Percentiles rank a stretch among this genome's conserved stretches.
Conservation (phyloP, 2,329 filamentous ascomycete genomes). For the Fusarium sp. region DNA sequence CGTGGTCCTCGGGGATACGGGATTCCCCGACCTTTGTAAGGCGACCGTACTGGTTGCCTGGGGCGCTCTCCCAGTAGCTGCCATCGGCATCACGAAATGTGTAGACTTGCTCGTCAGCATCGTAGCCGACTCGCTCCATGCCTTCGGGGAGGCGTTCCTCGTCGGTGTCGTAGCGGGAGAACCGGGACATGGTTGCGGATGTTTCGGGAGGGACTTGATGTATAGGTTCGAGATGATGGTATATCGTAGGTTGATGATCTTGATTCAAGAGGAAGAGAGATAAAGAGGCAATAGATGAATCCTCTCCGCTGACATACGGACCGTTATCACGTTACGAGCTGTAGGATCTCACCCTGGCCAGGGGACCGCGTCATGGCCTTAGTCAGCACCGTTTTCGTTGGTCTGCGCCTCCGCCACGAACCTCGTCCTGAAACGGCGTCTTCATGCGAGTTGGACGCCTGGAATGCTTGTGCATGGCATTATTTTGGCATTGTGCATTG, state of each 20-base stretch:
- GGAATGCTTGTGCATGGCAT: neutral
- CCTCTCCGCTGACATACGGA: conserved; percentile 21
- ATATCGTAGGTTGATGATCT: neutral
- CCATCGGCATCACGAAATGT: conserved; percentile 64
- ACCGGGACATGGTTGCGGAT: conserved; percentile 53
- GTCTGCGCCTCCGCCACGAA: conserved; percentile 24
- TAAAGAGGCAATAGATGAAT: neutral
- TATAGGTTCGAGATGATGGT: neutral
- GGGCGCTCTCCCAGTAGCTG: conserved; percentile 62
- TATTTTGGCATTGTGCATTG: neutral
- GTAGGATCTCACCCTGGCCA: conserved; percentile 1
- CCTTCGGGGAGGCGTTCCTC: conserved; percentile 66
- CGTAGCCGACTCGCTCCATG: conserved; percentile 67
- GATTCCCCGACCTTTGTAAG: conserved; percentile 55
- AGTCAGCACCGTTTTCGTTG: conserved; percentile 22
- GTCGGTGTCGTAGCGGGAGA: conserved; percentile 59
- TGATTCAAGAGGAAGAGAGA: neutral
- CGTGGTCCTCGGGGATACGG: conserved; percentile 44
- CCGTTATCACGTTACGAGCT: conserved; percentile 12
- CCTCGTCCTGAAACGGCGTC: neutral
- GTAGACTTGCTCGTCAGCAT: conserved; percentile 66
- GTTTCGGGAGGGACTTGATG: neutral
- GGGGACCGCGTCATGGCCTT: conserved; percentile 38
- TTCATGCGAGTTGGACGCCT: neutral
- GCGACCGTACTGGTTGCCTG: conserved; percentile 62